Evolutionary conservation across 306 rosid genomes (phyloP).

Genomic region (Oemleria cerasiformis): DNA sequence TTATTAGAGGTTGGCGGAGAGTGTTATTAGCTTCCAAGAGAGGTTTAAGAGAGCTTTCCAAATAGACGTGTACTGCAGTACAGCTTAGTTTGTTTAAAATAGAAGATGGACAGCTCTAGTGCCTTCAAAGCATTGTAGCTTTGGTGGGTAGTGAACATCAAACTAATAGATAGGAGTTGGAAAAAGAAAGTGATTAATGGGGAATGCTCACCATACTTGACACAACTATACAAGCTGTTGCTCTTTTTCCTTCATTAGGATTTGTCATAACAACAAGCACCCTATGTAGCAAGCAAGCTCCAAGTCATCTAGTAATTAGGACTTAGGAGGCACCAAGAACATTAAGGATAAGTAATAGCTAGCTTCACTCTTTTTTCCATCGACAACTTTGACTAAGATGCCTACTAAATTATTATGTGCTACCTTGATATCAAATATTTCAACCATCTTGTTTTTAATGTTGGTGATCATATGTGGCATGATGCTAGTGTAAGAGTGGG

Average conservation of each 20-base stretch:
- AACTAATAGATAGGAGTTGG: constrained; percentile 1
- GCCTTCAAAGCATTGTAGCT: constrained; percentile 47
- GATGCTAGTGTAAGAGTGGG: background rate
- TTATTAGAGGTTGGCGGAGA: constrained; percentile 43
- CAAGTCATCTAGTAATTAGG: too few species aligned
- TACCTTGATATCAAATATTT: background rate
- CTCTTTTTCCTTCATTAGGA: background rate
- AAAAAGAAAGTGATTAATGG: background rate
- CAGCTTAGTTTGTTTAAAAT: too few species aligned
- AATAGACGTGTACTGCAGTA: too few species aligned
- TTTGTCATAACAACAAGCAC: background rate
- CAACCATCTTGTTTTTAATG: background rate
- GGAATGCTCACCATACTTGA: background rate
- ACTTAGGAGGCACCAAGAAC: background rate
- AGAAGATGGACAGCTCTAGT: constrained; percentile 25
- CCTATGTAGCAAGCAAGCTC: background rate
- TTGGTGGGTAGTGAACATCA: constrained; percentile 41
- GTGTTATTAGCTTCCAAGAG: constrained; percentile 12
- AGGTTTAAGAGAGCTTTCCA: constrained; percentile 23
- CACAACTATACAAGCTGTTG: background rate
- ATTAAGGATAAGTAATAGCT: background rate
- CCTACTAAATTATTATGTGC: background rate
- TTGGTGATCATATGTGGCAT: background rate
- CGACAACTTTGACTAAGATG: background rate
- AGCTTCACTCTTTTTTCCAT: background rate